Base-by-base conservation (phyloP, 257 asterid species). In the Penstemon newberryi region DNA sequence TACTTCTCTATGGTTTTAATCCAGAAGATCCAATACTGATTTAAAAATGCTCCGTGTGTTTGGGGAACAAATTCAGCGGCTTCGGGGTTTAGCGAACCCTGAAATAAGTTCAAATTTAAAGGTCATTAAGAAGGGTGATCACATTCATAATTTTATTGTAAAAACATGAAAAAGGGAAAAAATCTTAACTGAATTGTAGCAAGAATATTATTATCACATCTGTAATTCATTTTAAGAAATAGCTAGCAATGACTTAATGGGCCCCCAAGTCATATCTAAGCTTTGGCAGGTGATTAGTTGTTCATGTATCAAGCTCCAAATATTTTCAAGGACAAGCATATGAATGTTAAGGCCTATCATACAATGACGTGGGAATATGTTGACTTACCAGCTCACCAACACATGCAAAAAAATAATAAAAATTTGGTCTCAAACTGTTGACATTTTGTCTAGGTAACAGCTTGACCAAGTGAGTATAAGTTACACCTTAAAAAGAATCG, bases 281-380 rank as follows among this genome's bases (percentile, higher is more conserved):
- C 40, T 13, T 41, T n/a, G 45, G 69, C 54, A 60, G 54, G 70
- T 39, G 49, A 75, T 25, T 4, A 51, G 37, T 40, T 70, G 55
- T 25, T 71, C 41, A 38, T 52, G 5, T 25, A 9, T 42, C 46
- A 57, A 72, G 63, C 41, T 66, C 63, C 39, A 71, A 15, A 9
- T 6, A 25, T 6, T 11, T 50, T 60, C 25, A 51, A 33, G 6
- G 33, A 25, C 33, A 57, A 55, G 10, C 40, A 33, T 33, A 56
- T 37, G 36, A 45, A 67, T 57, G 53, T 5, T 57, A 38, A 60
- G 52, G 50, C 46, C 68, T 69, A 25, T 25, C 33, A 25, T 25
- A 25, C 33, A 25, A 43, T 12, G 47, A 45, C 12, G 13, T 19
- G 52, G 9, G 58, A 12, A 40, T 13, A 64, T 19, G 25, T 18